Base-by-base conservation (phyloP, 139 green algal genomes). In the Chlorella sp. region DNA sequence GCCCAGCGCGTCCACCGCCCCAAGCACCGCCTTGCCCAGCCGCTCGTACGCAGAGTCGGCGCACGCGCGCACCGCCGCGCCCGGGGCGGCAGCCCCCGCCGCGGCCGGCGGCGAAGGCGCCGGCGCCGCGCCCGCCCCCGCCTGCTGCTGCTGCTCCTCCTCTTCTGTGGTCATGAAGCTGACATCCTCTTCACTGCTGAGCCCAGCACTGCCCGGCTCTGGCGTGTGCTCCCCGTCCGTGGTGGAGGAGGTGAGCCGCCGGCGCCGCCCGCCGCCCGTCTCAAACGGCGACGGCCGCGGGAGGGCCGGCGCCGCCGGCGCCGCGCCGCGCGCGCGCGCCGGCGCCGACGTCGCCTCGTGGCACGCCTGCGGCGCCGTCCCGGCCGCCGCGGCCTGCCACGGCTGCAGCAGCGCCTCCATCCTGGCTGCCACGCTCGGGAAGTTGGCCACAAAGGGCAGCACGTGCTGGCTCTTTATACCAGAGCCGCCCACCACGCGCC, bases 401-500 rank as follows among this genome's bases (percentile, higher is more conserved):
- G 36, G 63, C 71, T 74, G 48, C 63, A 82, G 69, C 42, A 71
- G 50, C 58, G 61, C 64, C 58, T 90, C 76, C 6, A 90, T 64
- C 46, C 68, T 71, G 1, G 25, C 40, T 0, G 72, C 79, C 43
- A 89, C 61, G 0, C 33, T 27, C 35, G 60, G 51, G 48, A 90
- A 90, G 66, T 81, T 84, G 43, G 63, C 21, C 35, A 88, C 67
- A 70, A 87, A 89, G n/a, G 83, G 85, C 31, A 89, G 68, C 11
- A 89, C 59, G 38, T 90, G 85, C 56, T 81, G 62, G 14, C 8
- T 21, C 74, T 84, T 84, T 31, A 79, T 78, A 17, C n/a, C 38
- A 33, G 31, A n/a, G 11, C 79, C 55, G 29, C 51, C 29, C 46
- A 83, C 29, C 17, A n/a, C 25, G 8, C 67, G 40, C 15, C 36